Conservation (phyloP, 768 basidiomycete species). For the Suillus spraguei region DNA sequence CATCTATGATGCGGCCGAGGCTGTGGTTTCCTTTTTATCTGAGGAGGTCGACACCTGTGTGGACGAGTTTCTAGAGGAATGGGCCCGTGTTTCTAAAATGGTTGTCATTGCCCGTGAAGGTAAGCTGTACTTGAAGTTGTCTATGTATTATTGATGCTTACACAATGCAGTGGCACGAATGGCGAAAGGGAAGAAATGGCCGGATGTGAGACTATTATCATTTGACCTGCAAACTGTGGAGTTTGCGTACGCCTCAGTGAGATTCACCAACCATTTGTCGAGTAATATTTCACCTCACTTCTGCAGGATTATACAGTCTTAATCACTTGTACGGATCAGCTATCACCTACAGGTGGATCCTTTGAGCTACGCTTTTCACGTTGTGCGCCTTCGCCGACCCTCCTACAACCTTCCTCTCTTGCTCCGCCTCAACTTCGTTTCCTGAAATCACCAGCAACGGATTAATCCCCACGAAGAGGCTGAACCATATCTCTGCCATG, state of each 20-base stretch:
- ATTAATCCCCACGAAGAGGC: constrained; percentile 79
- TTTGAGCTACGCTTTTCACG: constrained; percentile 78
- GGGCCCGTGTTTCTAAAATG: constrained; percentile 92
- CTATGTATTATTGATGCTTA: constrained; percentile 9
- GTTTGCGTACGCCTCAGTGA: constrained; percentile 73
- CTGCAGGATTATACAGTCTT: constrained; percentile 73
- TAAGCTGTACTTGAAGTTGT: constrained; percentile 33
- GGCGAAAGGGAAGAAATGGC: constrained; percentile 71
- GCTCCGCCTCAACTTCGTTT: constrained; percentile 36
- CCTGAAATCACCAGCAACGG: constrained; percentile 21
- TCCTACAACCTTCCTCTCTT: constrained; percentile 21
- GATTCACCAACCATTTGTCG: constrained; percentile 14
- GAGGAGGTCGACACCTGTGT: constrained; percentile 88
- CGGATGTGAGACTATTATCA: constrained; percentile 78
- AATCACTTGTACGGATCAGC: constrained; percentile 78
- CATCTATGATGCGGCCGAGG: constrained; percentile 86
- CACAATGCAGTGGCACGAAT: constrained; percentile 71
- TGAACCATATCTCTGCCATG: constrained; percentile 71
- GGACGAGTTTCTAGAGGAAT: constrained; percentile 88
- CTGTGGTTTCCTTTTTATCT: constrained; percentile 86
- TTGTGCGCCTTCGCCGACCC: constrained; percentile 20
- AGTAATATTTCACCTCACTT: not conserved
- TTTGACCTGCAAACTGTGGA: constrained; percentile 95
- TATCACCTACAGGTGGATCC: constrained; percentile 65
- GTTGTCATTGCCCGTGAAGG: constrained; percentile 91